A percentile compares a stretch with the other conserved stretches of the same genome.
phyloP scores from a whole-genome alignment of 169 alveolate species.

The Plasmodium knowlesi region DNA sequence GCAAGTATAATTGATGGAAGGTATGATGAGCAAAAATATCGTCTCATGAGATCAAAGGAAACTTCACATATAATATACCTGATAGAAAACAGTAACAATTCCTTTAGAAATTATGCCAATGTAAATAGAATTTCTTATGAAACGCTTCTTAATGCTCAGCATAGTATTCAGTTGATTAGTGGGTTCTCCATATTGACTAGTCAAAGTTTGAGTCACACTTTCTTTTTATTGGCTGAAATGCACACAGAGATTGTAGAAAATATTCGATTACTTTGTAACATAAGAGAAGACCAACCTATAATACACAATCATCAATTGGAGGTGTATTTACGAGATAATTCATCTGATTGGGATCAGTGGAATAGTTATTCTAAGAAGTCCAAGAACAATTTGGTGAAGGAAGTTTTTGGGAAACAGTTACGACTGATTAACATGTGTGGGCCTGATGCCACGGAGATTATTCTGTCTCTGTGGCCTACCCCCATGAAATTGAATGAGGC shows the following conservation, averaged over 20 bases:
- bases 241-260: slow-evolving; percentile 62
- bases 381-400: slow-evolving; percentile 83
- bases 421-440: slow-evolving; percentile 85
- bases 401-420: slow-evolving; percentile 87
- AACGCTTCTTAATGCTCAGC: slow-evolving; percentile 75
- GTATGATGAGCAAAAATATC: slow-evolving; percentile 87
- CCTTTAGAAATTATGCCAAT: slow-evolving; percentile 79
- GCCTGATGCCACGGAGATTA: slow-evolving; percentile 85
- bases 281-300: background rate
- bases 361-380: slow-evolving; percentile 82
- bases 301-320: slow-evolving; percentile 15
- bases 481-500: slow-evolving; percentile 81
- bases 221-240: slow-evolving; percentile 76
- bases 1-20: slow-evolving; percentile 89
- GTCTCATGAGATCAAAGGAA: slow-evolving; percentile 85
- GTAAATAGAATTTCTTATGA: slow-evolving; percentile 76
- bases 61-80: slow-evolving; percentile 84
- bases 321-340: slow-evolving; percentile 55
- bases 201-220: slow-evolving; percentile 79
- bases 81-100: slow-evolving; percentile 81
- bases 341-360: slow-evolving; percentile 82
- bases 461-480: slow-evolving; percentile 87
- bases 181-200: slow-evolving; percentile 79
- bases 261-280: slow-evolving; percentile 29
- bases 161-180: slow-evolving; percentile 77